Base-by-base conservation (phyloP, 495 filamentous ascomycete genomes). In the Penicillium cinerascens region DNA sequence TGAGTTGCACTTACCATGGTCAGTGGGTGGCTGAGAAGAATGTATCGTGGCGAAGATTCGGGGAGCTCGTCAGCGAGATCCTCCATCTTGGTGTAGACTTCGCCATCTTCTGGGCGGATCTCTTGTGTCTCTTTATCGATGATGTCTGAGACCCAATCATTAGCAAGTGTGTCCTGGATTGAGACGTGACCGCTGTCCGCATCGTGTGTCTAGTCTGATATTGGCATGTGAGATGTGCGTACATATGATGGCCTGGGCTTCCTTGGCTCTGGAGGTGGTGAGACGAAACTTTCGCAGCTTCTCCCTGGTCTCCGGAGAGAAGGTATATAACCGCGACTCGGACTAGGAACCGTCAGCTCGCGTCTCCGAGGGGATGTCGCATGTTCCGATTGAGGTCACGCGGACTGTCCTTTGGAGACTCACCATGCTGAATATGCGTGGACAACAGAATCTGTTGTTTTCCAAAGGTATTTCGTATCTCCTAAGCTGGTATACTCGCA, bases 231-330 rank as follows among this genome's bases (percentile, higher is more conserved):
- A n/a, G n/a, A n/a, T 10, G 29, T 15, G 11, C 85, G 71, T 89
- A 97, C 93, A 97, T 52, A 98, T 91, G 58, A 92, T 81, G 49
- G 91, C 93, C 76, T 96, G 91, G 1, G 91, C 85, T 37, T 87
- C 82, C 59, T 85, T 91, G n/a, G 89, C 82, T 55, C 93, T 79
- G 21, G 92, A 96, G 6, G 93, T 97, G 10, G 85, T 80, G 9
- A 98, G 78, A 35, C 93, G 88, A 74, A 98, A 97, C 68, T 96
- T 96, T 64, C 87, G 85, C 49, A 98, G 80, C 65, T 87, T 82
- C 58, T 88, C 85, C 70, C 83, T 89, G 22, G 89, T 96, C 70
- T 91, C 88, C 40, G 84, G 78, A 27, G 89, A 92, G 82, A 97
- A 95, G 22, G 92, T 86, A 73, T 97, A 98, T 58, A 98, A 80